Evolutionary conservation across 2,329 filamentous ascomycete genomes (phyloP).

Genomic region (Amauroascus niger): DNA sequence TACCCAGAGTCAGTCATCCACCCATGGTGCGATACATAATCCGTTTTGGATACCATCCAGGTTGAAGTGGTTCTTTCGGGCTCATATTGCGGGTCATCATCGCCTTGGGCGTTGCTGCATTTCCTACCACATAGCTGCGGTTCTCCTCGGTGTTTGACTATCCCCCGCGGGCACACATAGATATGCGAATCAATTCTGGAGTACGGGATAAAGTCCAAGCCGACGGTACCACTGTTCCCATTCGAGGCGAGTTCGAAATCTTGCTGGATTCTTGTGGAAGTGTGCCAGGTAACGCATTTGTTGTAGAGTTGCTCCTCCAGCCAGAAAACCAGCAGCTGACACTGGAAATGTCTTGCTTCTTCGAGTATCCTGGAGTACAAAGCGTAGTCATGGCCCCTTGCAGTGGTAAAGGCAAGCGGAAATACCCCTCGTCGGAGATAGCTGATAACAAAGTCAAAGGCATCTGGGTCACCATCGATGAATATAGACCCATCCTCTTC

Average conservation of each 20-base stretch:
- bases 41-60: conserved; percentile 2
- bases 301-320: conserved; percentile 12
- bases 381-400: conserved; percentile 10
- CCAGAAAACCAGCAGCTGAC: conserved; percentile 7
- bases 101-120: conserved; percentile 9
- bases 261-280: neutral
- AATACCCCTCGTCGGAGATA: conserved; percentile 15
- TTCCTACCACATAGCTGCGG: conserved; percentile 5
- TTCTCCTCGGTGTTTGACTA: conserved; percentile 2
- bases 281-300: conserved; percentile 9
- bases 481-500: conserved; percentile 12
- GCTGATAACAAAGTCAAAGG: conserved; percentile 11
- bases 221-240: neutral
- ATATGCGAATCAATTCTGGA: neutral
- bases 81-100: neutral
- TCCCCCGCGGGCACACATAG: conserved; percentile 14
- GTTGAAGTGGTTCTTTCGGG: neutral
- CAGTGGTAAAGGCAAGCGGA: conserved; percentile 8
- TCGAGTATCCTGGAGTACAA: conserved; percentile 11
- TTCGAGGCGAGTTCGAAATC: neutral
- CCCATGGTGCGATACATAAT: neutral
- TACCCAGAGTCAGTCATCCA: conserved; percentile 14
- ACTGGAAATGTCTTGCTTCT: conserved; percentile 15
- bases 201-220: neutral
- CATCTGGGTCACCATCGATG: conserved; percentile 9